Evolutionary conservation across 106 monocot genomes (phyloP).

Genomic region (Ottelia alismoides): DNA sequence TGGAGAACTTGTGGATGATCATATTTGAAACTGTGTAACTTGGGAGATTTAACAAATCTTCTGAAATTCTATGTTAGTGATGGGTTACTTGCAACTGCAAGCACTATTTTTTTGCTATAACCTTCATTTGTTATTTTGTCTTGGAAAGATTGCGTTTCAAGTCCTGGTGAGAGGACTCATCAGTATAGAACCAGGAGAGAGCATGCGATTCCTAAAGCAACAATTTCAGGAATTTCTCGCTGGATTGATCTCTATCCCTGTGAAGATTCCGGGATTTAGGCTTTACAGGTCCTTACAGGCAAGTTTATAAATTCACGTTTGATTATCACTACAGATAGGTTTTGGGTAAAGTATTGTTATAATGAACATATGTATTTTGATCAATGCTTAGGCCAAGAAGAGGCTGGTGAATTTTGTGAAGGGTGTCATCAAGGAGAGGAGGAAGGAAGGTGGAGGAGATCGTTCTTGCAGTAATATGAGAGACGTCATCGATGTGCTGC

Average conservation of each 20-base stretch:
- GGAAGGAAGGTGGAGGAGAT: conserved; percentile 9
- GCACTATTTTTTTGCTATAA: background rate
- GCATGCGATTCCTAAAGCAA: conserved; percentile 59
- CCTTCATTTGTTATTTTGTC: background rate
- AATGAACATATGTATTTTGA: background rate
- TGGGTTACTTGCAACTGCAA: background rate
- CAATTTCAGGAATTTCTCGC: conserved; percentile 85
- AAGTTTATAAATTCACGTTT: no score
- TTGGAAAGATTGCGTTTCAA: conserved; percentile 70
- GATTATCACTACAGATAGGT: no score
- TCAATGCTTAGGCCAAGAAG: conserved; percentile 38
- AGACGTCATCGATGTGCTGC: conserved; percentile 67
- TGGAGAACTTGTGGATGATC: no score
- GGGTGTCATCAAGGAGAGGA: conserved; percentile 45
- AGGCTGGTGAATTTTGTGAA: conserved; percentile 60
- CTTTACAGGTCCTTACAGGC: conserved; percentile 77
- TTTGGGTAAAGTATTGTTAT: no score
- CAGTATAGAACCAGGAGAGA: conserved; percentile 60
- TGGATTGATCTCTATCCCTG: conserved; percentile 77
- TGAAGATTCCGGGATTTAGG: conserved; percentile 66
- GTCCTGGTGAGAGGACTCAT: conserved; percentile 75
- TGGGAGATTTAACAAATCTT: background rate
- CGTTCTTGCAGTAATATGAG: conserved; percentile 1
- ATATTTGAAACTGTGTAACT: background rate
- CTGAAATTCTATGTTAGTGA: background rate